Evolutionary conservation across 495 filamentous ascomycete genomes (phyloP), one percentile per base, ranked within the genome.

Genomic region (Oleoguttula mirabilis): DNA sequence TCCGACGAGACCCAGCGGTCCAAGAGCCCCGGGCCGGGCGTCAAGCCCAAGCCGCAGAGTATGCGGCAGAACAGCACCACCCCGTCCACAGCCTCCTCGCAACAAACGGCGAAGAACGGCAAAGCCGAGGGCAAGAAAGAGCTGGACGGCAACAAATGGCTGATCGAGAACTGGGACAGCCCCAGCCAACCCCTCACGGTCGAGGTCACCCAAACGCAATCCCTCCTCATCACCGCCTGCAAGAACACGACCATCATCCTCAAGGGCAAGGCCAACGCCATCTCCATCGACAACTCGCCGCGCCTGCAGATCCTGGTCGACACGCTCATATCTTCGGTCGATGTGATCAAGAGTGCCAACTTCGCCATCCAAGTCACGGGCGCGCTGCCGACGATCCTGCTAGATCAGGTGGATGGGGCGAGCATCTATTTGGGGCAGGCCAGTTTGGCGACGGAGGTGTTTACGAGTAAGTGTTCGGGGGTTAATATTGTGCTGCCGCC

Each of bases 121-220:
- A 95, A 90, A 68, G 8, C 32, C 19, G 15, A 36, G 14, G 73
- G 87, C 10, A 84, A 79, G 62, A 94, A 86, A 69, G 85, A 88
- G 49, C 73, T 96, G 6, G 87, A 94, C 47, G 86, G 88, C 45
- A 94, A 82, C 61, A 95, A 95, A 63, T 99, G 92, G 92, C 71
- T 81, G 39, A 73, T 98, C 52, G 90, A 95, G 69, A 88, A 99
- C 66, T 94, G 76, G 57, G 88, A 96, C 22, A 81, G 75, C 45
- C 76, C 79, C n/a, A 49, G 64, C 11, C 43, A 61, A 5, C 67
- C 75, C 1, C 65, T 94, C 40, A 75, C 86, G 51, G 74, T 94
- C 57, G 66, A 83, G 30, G 87, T 83, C 5, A 65, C 73, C 32
- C 80, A 90, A 60, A 74, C 77, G 47, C 90, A 99, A 43, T 88